Evolutionary conservation across 129 eudicot genomes (phyloP), one percentile per base, ranked within the genome.

Genomic region (Tanacetum coccineum): DNA sequence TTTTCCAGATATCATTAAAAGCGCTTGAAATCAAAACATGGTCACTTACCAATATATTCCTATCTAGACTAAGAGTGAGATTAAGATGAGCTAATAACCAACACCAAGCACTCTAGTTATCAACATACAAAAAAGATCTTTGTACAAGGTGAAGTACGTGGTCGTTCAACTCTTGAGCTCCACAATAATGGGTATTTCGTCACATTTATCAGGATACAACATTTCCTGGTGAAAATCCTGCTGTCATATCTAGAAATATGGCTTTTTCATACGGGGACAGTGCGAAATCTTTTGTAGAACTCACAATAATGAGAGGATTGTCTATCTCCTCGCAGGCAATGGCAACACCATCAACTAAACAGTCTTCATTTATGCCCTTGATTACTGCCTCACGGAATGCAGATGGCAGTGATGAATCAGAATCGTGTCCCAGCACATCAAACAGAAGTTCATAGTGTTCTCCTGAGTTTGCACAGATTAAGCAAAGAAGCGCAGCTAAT

Each of bases 241-340:
- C 19, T 67, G 28, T 25, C 68, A 67, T 15, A 47, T 75, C 42
- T 55, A 74, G 55, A 39, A 47, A 75, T 49, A 58, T 59, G 17
- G 69, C 74, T 20, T 74, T 67, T 47, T 60, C 32, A 25, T 68
- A 59, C 51, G 30, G 18, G 44, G n/a, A 17, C 30, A 20, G 10
- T 21, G 69, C 8, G 1, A 42, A 21, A 59, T 75, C 63, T 50
- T 59, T 26, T 13, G 40, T 75, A 12, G 59, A 39, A 48, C 74
- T 74, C 36, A 90, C 75, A 21, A 86, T 8, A 14, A 90, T 83
- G 4, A 90, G 78, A 26, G 91, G 95, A 63, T 90, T 81, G 15
- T 68, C 82, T 44, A 84, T 71, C 59, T 51, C 30, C 17, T 70
- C 49, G 10, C 84, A 59, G 0, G 83, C 95, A 18, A 20, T 28